Conservation (phyloP, 2,329 filamentous ascomycete genomes). For the Camillea tinctor region DNA sequence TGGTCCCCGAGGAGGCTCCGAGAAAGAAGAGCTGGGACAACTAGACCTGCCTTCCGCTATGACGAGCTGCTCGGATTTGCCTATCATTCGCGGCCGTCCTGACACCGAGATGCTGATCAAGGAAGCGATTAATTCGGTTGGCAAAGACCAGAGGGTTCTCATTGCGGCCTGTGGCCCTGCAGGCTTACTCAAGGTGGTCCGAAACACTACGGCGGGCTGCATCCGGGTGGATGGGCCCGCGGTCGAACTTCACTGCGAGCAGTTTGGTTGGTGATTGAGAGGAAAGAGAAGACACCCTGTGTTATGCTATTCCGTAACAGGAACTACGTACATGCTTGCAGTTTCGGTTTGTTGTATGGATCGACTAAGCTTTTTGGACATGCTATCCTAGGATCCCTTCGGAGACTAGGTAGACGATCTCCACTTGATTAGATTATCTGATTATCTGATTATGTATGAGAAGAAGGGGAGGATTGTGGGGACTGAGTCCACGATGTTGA, state of each 20-base stretch:
- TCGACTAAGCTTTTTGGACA: neutral
- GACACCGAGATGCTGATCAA: constrained; percentile 40
- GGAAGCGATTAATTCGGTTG: constrained; percentile 35
- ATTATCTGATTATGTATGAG: too few species aligned
- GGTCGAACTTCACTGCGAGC: constrained; percentile 51
- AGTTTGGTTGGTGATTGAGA: constrained; percentile 44
- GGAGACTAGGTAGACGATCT: too few species aligned
- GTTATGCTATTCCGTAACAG: neutral
- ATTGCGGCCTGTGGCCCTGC: constrained; percentile 50
- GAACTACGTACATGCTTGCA: neutral
- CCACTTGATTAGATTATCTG: too few species aligned
- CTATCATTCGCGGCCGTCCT: constrained; percentile 40
- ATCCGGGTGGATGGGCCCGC: constrained; percentile 45
- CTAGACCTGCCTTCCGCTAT: constrained; percentile 10
- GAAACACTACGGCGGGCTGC: constrained; percentile 42
- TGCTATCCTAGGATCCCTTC: neutral
- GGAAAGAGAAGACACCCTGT: too few species aligned
- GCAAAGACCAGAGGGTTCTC: constrained; percentile 38
- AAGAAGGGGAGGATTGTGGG: too few species aligned
- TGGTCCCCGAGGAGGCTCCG: constrained; percentile 18
- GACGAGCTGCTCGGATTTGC: constrained; percentile 23
- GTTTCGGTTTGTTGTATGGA: neutral
- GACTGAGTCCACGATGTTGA: too few species aligned
- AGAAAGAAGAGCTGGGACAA: constrained; percentile 13
- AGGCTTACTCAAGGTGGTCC: constrained; percentile 43